These are phyloP conservation scores for Lachnellula cervina DNA, from an alignment of 2,329 filamentous ascomycete genomes.

Conservation along the genomic window DNA sequence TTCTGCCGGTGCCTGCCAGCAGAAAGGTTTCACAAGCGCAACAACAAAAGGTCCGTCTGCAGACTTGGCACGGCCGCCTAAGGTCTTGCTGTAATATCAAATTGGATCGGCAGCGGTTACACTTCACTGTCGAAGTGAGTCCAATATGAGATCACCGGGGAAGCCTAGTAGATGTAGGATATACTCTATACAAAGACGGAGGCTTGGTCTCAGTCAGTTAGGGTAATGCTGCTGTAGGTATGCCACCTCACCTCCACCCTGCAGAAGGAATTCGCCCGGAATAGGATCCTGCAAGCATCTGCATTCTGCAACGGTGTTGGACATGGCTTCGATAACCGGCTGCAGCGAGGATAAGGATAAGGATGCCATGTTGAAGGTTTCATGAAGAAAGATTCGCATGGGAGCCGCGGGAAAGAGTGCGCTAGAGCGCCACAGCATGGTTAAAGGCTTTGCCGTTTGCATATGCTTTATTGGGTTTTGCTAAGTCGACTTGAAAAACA, in stretches of 20 bases:
- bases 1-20: conserved; percentile 1
- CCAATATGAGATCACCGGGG: conserved; percentile 16
- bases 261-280: conserved; percentile 17
- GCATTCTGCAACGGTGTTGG: conserved; percentile 15
- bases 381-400: conserved; percentile 13
- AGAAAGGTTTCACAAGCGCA: conserved; percentile 11
- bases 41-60: conserved; percentile 1
- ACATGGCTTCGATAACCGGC: conserved; percentile 18
- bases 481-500: too few relatives aligned
- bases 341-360: conserved; percentile 21
- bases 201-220: not conserved
- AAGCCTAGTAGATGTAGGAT: conserved; percentile 2
- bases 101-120: conserved; percentile 3
- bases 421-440: conserved; percentile 6
- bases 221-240: not conserved
- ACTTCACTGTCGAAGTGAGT: not conserved
- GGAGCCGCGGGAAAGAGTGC: conserved; percentile 8
- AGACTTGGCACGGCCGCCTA: conserved; percentile 1
- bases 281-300: conserved; percentile 16
- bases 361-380: conserved; percentile 21
- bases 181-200: too few relatives aligned
- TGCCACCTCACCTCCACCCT: not conserved
- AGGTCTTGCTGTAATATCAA: not conserved
- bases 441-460: conserved; percentile 4
- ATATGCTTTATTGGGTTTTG: too few relatives aligned